Evolutionary conservation across 192 early-diverging fungal genomes (phyloP), one percentile per base, ranked within the genome.

Genomic region (Coemansia sp.): DNA sequence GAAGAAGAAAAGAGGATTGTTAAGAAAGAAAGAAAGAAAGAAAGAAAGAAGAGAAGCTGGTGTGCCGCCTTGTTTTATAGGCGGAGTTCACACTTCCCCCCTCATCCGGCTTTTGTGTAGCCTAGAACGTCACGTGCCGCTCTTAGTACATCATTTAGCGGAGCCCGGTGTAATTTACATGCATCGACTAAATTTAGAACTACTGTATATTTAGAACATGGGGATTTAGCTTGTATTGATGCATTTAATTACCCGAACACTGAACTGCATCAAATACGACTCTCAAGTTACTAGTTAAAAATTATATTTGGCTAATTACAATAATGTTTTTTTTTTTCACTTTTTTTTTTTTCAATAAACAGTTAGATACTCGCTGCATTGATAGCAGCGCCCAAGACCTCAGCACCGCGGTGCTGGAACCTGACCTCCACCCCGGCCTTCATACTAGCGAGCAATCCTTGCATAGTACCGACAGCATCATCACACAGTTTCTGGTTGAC

Each of bases 331-430:
- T 27, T 27, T 27, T 27, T 27, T 27, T 27, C 27, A 27, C n/a
- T n/a, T n/a, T n/a, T n/a, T n/a, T n/a, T n/a, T n/a, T n/a, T 27
- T 27, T 27, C 27, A 27, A 27, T 27, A 27, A 2, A 27, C 27
- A 2, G 27, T 27, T 58, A 67, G 29, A 62, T n/a, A 64, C 65
- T 57, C 23, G 72, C 73, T 5, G 77, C 77, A 32, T 72, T 72
- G 48, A 80, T 60, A 4, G 77, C 72, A 23, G 77, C 77, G 7
- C 77, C 77, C 50, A 72, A 9, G 2, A 71, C 62, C 17, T 80
- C 77, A 1, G 69, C 57, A 15, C 62, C 36, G 11, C 69, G 62
- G 11, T 48, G 23, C 50, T 80, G 77, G 55, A 75, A 39, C 12
- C 34, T 12, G 21, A 74, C 63, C 15, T 48, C 27, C 27, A 27